phyloP scores from a whole-genome alignment of 2,329 filamentous ascomycete genomes.

The Penicillium sp. region DNA sequence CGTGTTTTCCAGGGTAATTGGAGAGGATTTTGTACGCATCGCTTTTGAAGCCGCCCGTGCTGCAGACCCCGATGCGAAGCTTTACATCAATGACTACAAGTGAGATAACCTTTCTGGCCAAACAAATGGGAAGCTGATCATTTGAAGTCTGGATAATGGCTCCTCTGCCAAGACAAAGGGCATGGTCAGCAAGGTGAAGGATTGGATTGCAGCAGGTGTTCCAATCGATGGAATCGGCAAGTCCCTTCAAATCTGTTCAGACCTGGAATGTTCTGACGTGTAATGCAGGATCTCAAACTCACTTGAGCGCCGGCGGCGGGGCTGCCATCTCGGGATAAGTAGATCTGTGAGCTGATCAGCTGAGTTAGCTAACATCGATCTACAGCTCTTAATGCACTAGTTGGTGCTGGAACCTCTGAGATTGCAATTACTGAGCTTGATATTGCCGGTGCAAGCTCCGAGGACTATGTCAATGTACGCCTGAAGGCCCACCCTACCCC shows the following conservation, averaged over 20 bases:
- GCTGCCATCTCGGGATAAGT: slow-evolving; percentile 1
- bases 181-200: slow-evolving; percentile 61
- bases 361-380: slow-evolving; percentile 22
- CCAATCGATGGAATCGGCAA: slow-evolving; percentile 65
- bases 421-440: slow-evolving; percentile 70
- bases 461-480: slow-evolving; percentile 58
- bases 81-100: slow-evolving; percentile 74
- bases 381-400: slow-evolving; percentile 56
- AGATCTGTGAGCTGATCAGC: background rate
- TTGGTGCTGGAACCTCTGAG: slow-evolving; percentile 53
- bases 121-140: background rate
- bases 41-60: slow-evolving; percentile 68
- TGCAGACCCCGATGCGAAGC: slow-evolving; percentile 66
- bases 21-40: slow-evolving; percentile 68
- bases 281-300: slow-evolving; percentile 55
- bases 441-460: slow-evolving; percentile 57
- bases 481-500: slow-evolving; percentile 25
- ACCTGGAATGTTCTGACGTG: background rate
- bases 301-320: slow-evolving; percentile 32
- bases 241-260: background rate
- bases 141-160: slow-evolving; percentile 64
- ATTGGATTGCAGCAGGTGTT: slow-evolving; percentile 63
- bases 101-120: slow-evolving; percentile 15
- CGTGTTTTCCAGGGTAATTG: slow-evolving; percentile 68
- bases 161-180: slow-evolving; percentile 59